Conservation (phyloP, 805 yeast genomes). For the Metschnikowia lachancei region DNA sequence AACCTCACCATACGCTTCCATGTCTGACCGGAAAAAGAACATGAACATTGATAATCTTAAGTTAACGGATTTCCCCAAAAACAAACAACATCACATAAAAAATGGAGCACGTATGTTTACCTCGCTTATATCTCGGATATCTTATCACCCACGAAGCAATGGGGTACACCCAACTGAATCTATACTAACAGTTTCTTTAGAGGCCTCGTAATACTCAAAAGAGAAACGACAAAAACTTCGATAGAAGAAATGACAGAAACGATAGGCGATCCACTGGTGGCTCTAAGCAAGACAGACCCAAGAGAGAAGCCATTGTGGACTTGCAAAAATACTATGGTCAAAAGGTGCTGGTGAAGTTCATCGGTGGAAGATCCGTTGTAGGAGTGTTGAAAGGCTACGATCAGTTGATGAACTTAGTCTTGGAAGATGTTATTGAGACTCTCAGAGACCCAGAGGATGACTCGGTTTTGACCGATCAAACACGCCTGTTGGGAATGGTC, state of each 20-base stretch:
- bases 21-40: slow-evolving; percentile 1
- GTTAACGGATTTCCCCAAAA: neutral
- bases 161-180: neutral
- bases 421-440: slow-evolving; percentile 68
- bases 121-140: neutral
- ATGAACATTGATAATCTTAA: neutral
- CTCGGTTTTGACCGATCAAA: slow-evolving; percentile 49
- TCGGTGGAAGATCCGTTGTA: slow-evolving; percentile 80
- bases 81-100: neutral
- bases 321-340: slow-evolving; percentile 73
- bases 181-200: slow-evolving; percentile 14
- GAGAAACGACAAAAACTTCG: slow-evolving; percentile 12
- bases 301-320: slow-evolving; percentile 86
- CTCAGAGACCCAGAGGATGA: slow-evolving; percentile 68
- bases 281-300: slow-evolving; percentile 59
- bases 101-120: slow-evolving; percentile 20
- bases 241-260: slow-evolving; percentile 10
- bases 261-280: slow-evolving; percentile 12
- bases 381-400: slow-evolving; percentile 85
- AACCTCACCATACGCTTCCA: neutral
- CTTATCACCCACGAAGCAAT: neutral
- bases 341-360: slow-evolving; percentile 69
- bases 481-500: slow-evolving; percentile 60
- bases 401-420: slow-evolving; percentile 74
- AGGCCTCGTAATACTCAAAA: slow-evolving; percentile 14